phyloP scores from a whole-genome alignment of 352 stramenopile genomes.

The Plasmopara viticola region DNA sequence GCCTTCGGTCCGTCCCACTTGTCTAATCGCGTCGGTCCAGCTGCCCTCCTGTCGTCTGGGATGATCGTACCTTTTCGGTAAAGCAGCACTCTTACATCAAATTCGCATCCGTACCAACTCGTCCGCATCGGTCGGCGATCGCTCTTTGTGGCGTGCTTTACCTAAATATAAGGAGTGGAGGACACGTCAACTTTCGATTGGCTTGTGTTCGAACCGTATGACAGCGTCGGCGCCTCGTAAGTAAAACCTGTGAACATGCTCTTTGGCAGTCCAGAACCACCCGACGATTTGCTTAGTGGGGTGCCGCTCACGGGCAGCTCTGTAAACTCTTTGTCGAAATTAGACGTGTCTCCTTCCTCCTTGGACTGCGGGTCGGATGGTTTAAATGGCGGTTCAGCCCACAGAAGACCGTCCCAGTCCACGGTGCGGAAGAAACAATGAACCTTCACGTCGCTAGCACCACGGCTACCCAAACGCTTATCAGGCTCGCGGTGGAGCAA shows the following conservation, averaged over 20 bases:
- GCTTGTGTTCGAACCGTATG: slow-evolving; percentile 81
- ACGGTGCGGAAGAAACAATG: slow-evolving; percentile 84
- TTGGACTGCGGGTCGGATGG: slow-evolving; percentile 79
- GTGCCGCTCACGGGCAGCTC: slow-evolving; percentile 78
- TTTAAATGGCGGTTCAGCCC: slow-evolving; percentile 83
- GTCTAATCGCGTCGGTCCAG: slow-evolving; percentile 5
- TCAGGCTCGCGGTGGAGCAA: slow-evolving; percentile 81
- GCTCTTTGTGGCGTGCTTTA: slow-evolving; percentile 3
- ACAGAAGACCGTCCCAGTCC: slow-evolving; percentile 83
- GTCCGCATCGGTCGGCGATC: neutral
- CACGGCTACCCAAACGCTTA: slow-evolving; percentile 76
- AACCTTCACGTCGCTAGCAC: slow-evolving; percentile 71
- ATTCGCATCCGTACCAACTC: slow-evolving; percentile 4
- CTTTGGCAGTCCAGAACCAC: slow-evolving; percentile 51
- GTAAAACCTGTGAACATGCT: slow-evolving; percentile 87
- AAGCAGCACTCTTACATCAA: slow-evolving; percentile 14
- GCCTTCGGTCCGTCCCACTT: neutral
- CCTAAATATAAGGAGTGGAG: slow-evolving; percentile 85
- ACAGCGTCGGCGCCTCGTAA: slow-evolving; percentile 78
- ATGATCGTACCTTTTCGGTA: slow-evolving; percentile 6
- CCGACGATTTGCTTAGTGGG: slow-evolving; percentile 63
- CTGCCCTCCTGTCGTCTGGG: neutral
- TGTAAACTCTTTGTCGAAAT: slow-evolving; percentile 89
- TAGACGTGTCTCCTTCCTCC: slow-evolving; percentile 81
- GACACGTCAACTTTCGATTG: slow-evolving; percentile 83